Percentiles rank a stretch among this genome's conserved stretches.
Evolutionary conservation across 805 yeast genomes (phyloP).

Genomic region (Brettanomyces nanus): DNA sequence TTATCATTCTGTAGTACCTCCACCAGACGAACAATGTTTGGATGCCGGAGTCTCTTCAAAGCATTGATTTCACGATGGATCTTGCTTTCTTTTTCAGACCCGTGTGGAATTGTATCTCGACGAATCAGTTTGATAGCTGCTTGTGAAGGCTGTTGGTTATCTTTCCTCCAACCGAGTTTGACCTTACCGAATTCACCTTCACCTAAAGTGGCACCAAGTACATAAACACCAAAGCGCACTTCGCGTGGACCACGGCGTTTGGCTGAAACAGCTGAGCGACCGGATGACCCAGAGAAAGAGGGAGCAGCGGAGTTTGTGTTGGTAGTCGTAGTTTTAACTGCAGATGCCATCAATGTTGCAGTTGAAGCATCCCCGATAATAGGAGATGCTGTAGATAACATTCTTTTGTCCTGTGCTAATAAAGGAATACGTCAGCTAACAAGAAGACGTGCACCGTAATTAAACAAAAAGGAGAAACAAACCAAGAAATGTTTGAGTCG

Average conservation of each 20-base stretch:
- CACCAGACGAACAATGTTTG: slow-evolving; percentile 85
- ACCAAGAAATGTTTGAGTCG: too few relatives aligned
- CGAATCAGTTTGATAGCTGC: slow-evolving; percentile 91
- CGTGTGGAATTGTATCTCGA: slow-evolving; percentile 80
- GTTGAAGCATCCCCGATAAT: too few relatives aligned
- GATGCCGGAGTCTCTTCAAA: slow-evolving; percentile 76
- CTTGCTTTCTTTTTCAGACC: slow-evolving; percentile 79
- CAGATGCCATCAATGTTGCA: too few relatives aligned
- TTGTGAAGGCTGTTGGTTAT: slow-evolving; percentile 67
- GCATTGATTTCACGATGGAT: slow-evolving; percentile 92
- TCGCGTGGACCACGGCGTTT: slow-evolving; percentile 39
- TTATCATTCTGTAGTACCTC: slow-evolving; percentile 91
- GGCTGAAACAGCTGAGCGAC: not conserved
- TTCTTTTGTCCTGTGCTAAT: too few relatives aligned
- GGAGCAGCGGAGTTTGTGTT: too few relatives aligned
- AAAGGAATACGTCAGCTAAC: too few relatives aligned
- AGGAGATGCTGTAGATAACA: too few relatives aligned
- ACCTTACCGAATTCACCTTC: slow-evolving; percentile 99
- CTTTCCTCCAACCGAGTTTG: slow-evolving; percentile 91
- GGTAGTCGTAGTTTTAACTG: too few relatives aligned
- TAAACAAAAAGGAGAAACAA: too few relatives aligned
- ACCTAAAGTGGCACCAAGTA: slow-evolving; percentile 88
- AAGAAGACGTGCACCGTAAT: too few relatives aligned
- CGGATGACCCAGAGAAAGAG: too few relatives aligned
- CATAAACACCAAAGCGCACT: slow-evolving; percentile 82